Conservation (phyloP, 2,329 filamentous ascomycete genomes). For the Claviceps arundinis region DNA sequence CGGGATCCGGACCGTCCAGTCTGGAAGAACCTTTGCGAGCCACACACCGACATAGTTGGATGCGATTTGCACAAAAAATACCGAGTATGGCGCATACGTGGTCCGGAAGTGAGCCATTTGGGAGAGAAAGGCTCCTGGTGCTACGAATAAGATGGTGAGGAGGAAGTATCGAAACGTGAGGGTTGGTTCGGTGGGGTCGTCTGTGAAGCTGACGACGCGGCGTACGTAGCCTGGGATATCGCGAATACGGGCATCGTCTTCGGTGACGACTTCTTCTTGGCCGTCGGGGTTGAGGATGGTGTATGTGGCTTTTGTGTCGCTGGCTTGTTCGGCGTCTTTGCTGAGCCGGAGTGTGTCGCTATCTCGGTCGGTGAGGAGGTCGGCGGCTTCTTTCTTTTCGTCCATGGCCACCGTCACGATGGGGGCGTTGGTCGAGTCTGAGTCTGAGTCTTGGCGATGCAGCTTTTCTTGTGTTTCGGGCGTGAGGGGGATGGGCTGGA, state of each 20-base stretch:
- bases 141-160: slow-evolving; percentile 39
- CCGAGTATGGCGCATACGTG: slow-evolving; percentile 42
- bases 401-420: slow-evolving; percentile 23
- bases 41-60: slow-evolving; percentile 41
- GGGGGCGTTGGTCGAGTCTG: neutral
- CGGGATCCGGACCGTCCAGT: slow-evolving; percentile 31
- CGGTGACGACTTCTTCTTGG: slow-evolving; percentile 20
- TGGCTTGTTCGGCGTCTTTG: slow-evolving; percentile 5
- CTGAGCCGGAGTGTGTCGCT: neutral
- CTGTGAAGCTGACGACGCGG: slow-evolving; percentile 41
- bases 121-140: slow-evolving; percentile 43
- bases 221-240: slow-evolving; percentile 38
- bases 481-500: neutral
- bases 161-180: slow-evolving; percentile 48
- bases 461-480: neutral
- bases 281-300: slow-evolving; percentile 10
- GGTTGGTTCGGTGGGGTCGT: slow-evolving; percentile 41
- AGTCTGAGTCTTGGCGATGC: neutral
- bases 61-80: slow-evolving; percentile 49
- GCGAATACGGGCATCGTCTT: slow-evolving; percentile 36
- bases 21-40: slow-evolving; percentile 36
- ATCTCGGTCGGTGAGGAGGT: neutral
- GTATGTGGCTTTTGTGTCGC: slow-evolving; percentile 6
- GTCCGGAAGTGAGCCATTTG: slow-evolving; percentile 44
- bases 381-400: neutral